Conservation (phyloP, 768 basidiomycete species). For the Phlebiopsis flavidoalba region DNA sequence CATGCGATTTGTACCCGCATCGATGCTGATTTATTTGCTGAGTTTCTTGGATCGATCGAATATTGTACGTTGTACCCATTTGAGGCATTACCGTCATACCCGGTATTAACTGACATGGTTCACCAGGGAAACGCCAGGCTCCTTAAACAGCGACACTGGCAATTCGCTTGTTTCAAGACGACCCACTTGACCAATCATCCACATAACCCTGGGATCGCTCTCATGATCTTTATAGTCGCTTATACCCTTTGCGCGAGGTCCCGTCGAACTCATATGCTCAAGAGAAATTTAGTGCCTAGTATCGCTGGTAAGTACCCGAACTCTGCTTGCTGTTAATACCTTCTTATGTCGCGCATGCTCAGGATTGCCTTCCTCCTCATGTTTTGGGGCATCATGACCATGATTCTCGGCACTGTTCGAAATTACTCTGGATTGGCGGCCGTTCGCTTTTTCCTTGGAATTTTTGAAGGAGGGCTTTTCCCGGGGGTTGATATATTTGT, state of each 20-base stretch:
- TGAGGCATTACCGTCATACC: neutral
- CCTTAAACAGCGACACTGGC: slow-evolving; percentile 15
- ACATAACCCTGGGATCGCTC: slow-evolving; percentile 18
- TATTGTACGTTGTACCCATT: slow-evolving; percentile 4
- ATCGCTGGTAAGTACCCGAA: slow-evolving; percentile 22
- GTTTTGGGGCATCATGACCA: slow-evolving; percentile 33
- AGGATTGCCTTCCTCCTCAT: slow-evolving; percentile 34
- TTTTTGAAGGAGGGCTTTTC: slow-evolving; percentile 29
- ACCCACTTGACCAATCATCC: slow-evolving; percentile 8
- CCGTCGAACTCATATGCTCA: slow-evolving; percentile 37
- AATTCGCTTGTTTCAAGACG: slow-evolving; percentile 14
- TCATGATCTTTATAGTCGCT: slow-evolving; percentile 17
- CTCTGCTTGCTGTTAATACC: slow-evolving; percentile 5
- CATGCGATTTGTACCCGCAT: slow-evolving; percentile 29
- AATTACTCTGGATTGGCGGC: slow-evolving; percentile 20
- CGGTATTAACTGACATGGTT: neutral
- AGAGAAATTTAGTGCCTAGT: slow-evolving; percentile 32
- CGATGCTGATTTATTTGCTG: slow-evolving; percentile 33
- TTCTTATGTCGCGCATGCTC: slow-evolving; percentile 35
- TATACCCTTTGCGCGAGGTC: slow-evolving; percentile 32
- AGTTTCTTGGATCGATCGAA: slow-evolving; percentile 20
- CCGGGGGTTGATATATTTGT: slow-evolving; percentile 36
- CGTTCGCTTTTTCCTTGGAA: neutral
- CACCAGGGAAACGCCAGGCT: slow-evolving; percentile 15
- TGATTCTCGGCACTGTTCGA: slow-evolving; percentile 23